phyloP scores from a whole-genome alignment of 2,329 filamentous ascomycete genomes.

The Phialemonium atrogriseum region DNA sequence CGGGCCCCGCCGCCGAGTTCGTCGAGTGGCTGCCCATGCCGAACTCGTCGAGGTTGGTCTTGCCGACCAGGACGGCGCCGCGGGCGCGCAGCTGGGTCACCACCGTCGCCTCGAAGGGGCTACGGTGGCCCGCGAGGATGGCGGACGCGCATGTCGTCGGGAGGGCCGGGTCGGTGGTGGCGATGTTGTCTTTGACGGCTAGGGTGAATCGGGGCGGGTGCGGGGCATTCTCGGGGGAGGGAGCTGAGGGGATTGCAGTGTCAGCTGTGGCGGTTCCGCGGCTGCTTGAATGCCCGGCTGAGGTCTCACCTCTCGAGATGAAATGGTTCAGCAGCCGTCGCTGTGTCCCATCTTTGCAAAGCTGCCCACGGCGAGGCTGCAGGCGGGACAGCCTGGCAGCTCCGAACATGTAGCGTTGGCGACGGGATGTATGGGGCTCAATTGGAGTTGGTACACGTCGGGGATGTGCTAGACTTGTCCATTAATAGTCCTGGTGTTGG shows the following conservation, averaged over 20 bases:
- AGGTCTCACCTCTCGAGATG: slow-evolving; percentile 11
- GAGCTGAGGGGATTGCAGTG: background rate
- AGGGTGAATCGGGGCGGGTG: slow-evolving; percentile 29
- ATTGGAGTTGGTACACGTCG: background rate
- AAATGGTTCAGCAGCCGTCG: slow-evolving; percentile 16
- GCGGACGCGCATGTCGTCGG: slow-evolving; percentile 77
- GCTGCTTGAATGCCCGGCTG: background rate
- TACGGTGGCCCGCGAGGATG: slow-evolving; percentile 61
- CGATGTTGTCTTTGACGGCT: slow-evolving; percentile 72
- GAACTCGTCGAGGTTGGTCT: slow-evolving; percentile 79
- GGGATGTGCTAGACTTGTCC: background rate
- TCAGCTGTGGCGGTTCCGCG: slow-evolving; percentile 1
- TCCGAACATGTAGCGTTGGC: background rate
- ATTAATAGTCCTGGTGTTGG: no score
- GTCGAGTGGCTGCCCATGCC: slow-evolving; percentile 28
- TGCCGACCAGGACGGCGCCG: slow-evolving; percentile 60
- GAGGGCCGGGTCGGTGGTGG: slow-evolving; percentile 40
- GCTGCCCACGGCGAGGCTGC: slow-evolving; percentile 10
- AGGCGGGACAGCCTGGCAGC: slow-evolving; percentile 5
- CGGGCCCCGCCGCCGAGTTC: slow-evolving; percentile 18
- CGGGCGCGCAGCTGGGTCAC: slow-evolving; percentile 56
- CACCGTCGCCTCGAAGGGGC: slow-evolving; percentile 77
- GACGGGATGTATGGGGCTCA: background rate
- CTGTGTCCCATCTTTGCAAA: slow-evolving; percentile 6
- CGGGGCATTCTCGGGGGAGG: slow-evolving; percentile 1